Conservation (phyloP, 257 asterid species). For the Prunella vulgaris region DNA sequence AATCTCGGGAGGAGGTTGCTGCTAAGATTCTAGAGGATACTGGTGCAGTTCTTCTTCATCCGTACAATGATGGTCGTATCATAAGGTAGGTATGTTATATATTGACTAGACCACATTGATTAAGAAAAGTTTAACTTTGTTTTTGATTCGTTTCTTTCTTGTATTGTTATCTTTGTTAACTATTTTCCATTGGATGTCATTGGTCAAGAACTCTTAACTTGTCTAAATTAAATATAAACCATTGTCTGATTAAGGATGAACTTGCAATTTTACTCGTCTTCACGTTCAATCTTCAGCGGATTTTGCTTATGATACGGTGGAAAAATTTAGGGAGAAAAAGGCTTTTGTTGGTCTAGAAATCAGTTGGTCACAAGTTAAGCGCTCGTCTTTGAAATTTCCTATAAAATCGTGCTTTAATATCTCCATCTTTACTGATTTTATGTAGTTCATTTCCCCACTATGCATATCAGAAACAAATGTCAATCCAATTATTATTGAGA, state of each 20-base stretch:
- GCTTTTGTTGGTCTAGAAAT: background rate
- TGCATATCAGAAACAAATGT: background rate
- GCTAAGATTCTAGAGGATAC: slow-evolving; percentile 64
- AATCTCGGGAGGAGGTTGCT: slow-evolving; percentile 81
- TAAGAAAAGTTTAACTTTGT: background rate
- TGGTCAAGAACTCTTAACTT: background rate
- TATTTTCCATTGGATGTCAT: too few relatives aligned
- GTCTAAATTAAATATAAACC: background rate
- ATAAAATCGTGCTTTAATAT: too few relatives aligned
- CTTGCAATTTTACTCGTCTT: background rate
- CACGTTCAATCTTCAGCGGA: background rate
- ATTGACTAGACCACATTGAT: too few relatives aligned
- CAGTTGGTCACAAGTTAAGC: background rate
- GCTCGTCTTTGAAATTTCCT: too few relatives aligned
- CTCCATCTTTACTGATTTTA: too few relatives aligned
- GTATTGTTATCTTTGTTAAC: too few relatives aligned
- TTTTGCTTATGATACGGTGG: background rate
- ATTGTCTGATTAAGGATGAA: background rate
- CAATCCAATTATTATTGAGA: background rate
- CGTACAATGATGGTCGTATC: slow-evolving; percentile 76
- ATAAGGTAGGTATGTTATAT: slow-evolving; percentile 74
- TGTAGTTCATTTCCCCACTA: background rate
- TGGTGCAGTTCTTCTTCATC: slow-evolving; percentile 79
- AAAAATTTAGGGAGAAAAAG: background rate
- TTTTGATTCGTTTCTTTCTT: background rate